Conservation (phyloP, 1,139 yeast genomes). For the Taphrina wiesneri region DNA sequence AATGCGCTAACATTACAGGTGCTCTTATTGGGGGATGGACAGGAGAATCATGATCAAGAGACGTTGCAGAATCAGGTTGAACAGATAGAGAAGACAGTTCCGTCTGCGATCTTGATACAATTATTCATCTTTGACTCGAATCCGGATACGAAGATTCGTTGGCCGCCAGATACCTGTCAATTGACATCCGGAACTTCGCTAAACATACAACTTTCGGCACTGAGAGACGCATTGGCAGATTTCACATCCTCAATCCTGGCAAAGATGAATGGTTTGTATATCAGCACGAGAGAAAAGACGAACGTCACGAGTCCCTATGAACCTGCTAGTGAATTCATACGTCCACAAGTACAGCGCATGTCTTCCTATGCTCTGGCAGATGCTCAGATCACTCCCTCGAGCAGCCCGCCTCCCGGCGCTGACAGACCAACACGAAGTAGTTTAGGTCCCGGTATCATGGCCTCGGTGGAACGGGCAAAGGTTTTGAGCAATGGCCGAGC, state of each 20-base stretch:
- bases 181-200: constrained; percentile 44
- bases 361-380: constrained; percentile 32
- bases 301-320: constrained; percentile 40
- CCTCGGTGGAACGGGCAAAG: constrained; percentile 55
- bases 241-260: constrained; percentile 55
- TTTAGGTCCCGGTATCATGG: constrained; percentile 37
- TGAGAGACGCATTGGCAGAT: constrained; percentile 42
- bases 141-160: constrained; percentile 41
- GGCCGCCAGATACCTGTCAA: constrained; percentile 43
- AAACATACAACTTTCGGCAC: constrained; percentile 40
- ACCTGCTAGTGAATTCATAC: constrained; percentile 38
- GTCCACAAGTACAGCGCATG: constrained; percentile 18
- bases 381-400: constrained; percentile 29
- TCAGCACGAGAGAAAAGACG: constrained; percentile 36
- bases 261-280: constrained; percentile 58
- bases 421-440: constrained; percentile 23
- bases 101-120: constrained; percentile 65
- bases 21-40: constrained; percentile 61
- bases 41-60: constrained; percentile 45
- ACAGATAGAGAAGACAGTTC: constrained; percentile 52
- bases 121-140: constrained; percentile 63
- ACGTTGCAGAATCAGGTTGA: constrained; percentile 45
- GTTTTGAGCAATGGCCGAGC: constrained; percentile 69
- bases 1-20: not conserved
- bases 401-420: constrained; percentile 31